Evolutionary conservation across 345 rosid genomes (phyloP).

Genomic region (Lenwebbia sp.): DNA sequence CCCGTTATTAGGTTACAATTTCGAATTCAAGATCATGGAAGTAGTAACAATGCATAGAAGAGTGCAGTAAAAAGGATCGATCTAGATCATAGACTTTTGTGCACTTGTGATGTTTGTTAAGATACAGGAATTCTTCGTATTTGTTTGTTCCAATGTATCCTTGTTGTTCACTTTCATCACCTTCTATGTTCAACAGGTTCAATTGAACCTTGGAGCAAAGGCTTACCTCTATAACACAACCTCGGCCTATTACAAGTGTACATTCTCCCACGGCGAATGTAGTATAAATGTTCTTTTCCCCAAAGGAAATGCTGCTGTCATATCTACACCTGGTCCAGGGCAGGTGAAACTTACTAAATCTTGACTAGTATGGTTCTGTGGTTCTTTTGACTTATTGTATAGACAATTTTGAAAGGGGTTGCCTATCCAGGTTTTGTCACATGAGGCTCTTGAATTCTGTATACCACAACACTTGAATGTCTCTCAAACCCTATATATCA

Average conservation of each 20-base stretch:
- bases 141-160: not conserved
- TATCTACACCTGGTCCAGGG: constrained; percentile 59
- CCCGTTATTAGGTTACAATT: not conserved
- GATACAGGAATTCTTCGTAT: not conserved
- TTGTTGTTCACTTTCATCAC: not conserved
- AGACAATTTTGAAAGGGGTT: not conserved
- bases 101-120: not conserved
- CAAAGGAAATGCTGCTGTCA: constrained; percentile 43
- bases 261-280: constrained; percentile 45
- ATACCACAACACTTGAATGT: not conserved
- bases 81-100: not conserved
- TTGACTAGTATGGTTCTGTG: not conserved
- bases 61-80: not conserved
- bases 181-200: constrained; percentile 42
- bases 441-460: not conserved
- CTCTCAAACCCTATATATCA: not conserved
- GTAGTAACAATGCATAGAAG: not conserved
- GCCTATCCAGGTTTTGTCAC: not conserved
- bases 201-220: constrained; percentile 39
- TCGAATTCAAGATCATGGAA: not conserved
- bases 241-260: constrained; percentile 71
- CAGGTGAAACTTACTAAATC: constrained; percentile 22
- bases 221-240: constrained; percentile 62
- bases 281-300: constrained; percentile 52
- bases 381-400: not conserved